Evolutionary conservation across 345 rosid genomes (phyloP).

Genomic region (Nasturtium officinale): DNA sequence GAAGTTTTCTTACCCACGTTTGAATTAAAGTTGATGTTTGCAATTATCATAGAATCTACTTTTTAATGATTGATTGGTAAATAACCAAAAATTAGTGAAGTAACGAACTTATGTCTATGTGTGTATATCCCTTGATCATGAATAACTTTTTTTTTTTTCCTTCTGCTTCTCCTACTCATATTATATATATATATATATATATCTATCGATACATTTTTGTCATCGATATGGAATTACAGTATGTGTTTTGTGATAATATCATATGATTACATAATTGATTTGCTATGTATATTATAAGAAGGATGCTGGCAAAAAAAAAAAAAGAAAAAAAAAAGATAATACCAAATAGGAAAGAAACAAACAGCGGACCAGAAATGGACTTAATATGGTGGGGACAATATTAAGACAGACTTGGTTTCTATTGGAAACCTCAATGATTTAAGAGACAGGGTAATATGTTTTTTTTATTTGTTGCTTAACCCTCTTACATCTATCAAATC

Average conservation of each 20-base stretch:
- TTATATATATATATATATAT: neutral
- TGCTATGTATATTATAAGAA: neutral
- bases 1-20: neutral
- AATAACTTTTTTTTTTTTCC: neutral
- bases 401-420: neutral
- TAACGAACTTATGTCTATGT: neutral
- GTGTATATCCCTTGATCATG: neutral
- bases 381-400: conserved; percentile 14
- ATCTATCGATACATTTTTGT: neutral
- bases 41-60: neutral
- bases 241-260: neutral
- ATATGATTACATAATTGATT: neutral
- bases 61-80: neutral
- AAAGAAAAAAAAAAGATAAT: neutral
- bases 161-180: neutral
- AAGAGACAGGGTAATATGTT: neutral
- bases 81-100: neutral
- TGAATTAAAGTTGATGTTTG: neutral
- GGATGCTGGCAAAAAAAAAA: neutral
- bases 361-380: conserved; percentile 2
- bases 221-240: neutral
- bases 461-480: neutral
- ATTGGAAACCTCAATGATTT: conserved; percentile 13
- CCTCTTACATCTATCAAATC: neutral
- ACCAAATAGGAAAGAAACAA: conserved; percentile 11